Evolutionary conservation across 495 filamentous ascomycete genomes (phyloP), one percentile per base, ranked within the genome.

Genomic region (Haplographium delicatum): DNA sequence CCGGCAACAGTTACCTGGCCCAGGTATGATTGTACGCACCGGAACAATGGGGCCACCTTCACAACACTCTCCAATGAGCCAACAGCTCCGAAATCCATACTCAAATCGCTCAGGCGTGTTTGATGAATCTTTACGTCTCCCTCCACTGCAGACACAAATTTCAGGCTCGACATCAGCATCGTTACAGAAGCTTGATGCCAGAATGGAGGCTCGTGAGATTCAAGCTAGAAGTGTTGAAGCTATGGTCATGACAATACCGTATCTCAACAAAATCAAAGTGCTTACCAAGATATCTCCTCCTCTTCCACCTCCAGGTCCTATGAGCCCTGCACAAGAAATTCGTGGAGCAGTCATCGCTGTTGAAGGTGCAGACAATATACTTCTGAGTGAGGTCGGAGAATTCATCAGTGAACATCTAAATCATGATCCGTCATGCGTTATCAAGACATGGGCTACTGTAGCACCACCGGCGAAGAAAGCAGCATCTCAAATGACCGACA

Each of bases 301-400:
- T 0, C 69, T 90, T 3, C 66, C 68, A n/a, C 65, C 53, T 22
- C 72, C 59, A 10, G 67, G 68, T 58, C 64, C 65, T 13, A 67
- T 66, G 27, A 68, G 65, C n/a, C 71, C 66, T 6, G 56, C 66
- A 7, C 65, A 61, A 27, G 67, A 66, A 46, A 65, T 72, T 20
- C 77, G 91, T 33, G 90, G 94, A 0, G 77, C 87, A 1, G 75
- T 96, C 22, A 82, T 97, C 39, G 83, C 88, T 0, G 65, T 98
- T 19, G 93, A 98, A 62, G 89, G 90, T 11, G 68, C 84, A 19
- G 76, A 86, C 43, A 58, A 64, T 2, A 55, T 63, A 1, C 58
- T 83, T 10, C 68, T 86, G 9, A 69, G 71, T 35, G 62, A 69
- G 5, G 73, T 89, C 5, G 72, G 79, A 1, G 63, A 70, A 16